Base-by-base conservation (phyloP, 1,284 basidiomycete species). In the Fomitopsis pinicola region DNA sequence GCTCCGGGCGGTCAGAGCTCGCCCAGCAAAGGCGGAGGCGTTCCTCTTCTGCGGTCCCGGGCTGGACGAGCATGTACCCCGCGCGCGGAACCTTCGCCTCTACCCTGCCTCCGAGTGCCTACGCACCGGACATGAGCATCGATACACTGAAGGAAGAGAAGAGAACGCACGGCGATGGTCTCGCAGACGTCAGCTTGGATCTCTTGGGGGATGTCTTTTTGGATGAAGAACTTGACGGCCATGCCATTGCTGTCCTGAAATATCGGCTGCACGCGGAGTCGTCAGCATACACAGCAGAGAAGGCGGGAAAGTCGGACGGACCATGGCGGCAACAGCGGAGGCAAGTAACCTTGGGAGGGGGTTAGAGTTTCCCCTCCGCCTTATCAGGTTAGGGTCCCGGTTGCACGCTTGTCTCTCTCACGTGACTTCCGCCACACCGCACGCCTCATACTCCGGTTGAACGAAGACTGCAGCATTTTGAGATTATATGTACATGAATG, bases 151-250 rank as follows among this genome's bases (percentile, higher is more conserved):
- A 28, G 10, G 17, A 19, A 45, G 55, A 19, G 55, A 57, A 54
- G 19, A 42, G 56, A 35, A 72, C 80, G 55, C 62, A 91, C 89
- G 1, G 84, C 82, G 58, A 92, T 88, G 22, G 81, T 85, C 69
- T 89, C 85, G 67, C 83, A 85, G 35, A 92, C 71, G 61, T 88
- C 84, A 5, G 81, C 82, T 66, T 89, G 86, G n/a, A 82, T 77
- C 63, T 86, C 82, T 61, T 86, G 79, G 2, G 82, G 75, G n/a
- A 92, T 78, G 70, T 91, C 89, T 68, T 88, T 89, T 69, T 91
- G 88, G 40, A 92, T 82, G 72, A 91, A 92, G 71, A 92, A 92
- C 70, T 92, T 92, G 77, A 90, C 73, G 4, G 88, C 80, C 55
- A 87, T 71, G 45, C 85, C 84, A 67, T 79, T 82, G 61, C 70